Evolutionary conservation across 495 filamentous ascomycete genomes (phyloP), one percentile per base, ranked within the genome.

Genomic region (Talaromyces adpressus): DNA sequence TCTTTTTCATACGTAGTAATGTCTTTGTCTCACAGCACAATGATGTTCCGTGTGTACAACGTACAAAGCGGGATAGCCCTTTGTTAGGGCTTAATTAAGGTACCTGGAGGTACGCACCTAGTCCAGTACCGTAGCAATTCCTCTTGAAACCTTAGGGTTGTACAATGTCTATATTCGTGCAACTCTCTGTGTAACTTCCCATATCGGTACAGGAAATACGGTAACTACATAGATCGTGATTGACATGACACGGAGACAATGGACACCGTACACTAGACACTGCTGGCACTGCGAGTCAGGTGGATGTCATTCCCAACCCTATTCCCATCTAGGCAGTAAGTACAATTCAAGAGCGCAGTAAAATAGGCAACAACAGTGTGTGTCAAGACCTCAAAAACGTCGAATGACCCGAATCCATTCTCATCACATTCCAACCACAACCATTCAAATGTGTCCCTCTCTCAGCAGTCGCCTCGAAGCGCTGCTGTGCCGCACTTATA

Each of bases 401-500:
- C 32, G 32, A 36, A 36, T n/a, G 6, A n/a, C 29, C 7, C 29
- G 29, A 30, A 30, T 30, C 29, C 45, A 49, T 49, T 41, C 45
- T 49, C 45, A 9, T 49, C 45, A 49, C 45, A 22, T 45, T 45
- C 41, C n/a, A 30, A 30, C 6, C 6, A 0, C 29, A 27, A 4
- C 27, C 27, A 27, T 27, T 27, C 25, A 29, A 29, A 6, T 29
- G 4, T 29, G 0, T 29, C 29, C 2, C 29, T 29, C 29, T 29
- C 29, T 29, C 29, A 29, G 29, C 29, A 29, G 29, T 29, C 29
- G 29, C 6, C 20, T 29, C 20, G 22, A 56, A 56, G 22, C 52
- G 52, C 52, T 56, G 52, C 52, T 56, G 52, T 56, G 52, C 52
- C 52, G 52, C 52, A 56, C 52, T 56, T 56, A 29, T 56, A 14